These are phyloP conservation scores for Aciculosporium take DNA, from an alignment of 2,329 filamentous ascomycete species.

Conservation along the genomic window DNA sequence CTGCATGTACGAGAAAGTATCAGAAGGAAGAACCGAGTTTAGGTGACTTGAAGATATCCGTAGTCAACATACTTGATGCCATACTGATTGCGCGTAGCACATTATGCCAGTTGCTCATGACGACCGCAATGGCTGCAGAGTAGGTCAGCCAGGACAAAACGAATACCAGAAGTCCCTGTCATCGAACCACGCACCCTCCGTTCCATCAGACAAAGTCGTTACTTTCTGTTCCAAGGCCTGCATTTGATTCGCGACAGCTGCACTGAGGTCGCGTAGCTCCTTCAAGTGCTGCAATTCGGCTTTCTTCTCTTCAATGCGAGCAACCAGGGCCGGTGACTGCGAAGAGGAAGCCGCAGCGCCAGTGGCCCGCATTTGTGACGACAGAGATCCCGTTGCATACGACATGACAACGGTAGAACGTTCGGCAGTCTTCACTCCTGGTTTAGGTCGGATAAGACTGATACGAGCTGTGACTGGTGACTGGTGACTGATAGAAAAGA, in stretches of 20 bases:
- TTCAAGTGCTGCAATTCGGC: conserved; percentile 66
- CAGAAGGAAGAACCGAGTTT: conserved; percentile 5
- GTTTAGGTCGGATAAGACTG: not conserved
- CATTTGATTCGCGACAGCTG: conserved; percentile 68
- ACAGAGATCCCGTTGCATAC: conserved; percentile 40
- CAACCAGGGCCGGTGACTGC: conserved; percentile 55
- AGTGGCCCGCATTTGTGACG: conserved; percentile 54
- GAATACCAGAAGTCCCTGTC: not conserved
- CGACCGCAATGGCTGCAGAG: conserved; percentile 58
- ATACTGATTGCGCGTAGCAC: conserved; percentile 74
- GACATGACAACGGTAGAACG: conserved; percentile 30
- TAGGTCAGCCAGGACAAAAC: conserved; percentile 11
- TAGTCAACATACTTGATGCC: conserved; percentile 53
- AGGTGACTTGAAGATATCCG: not conserved
- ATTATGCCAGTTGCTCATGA: conserved; percentile 78
- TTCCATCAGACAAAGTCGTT: conserved; percentile 63
- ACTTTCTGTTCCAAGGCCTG: conserved; percentile 67
- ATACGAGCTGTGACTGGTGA: not conserved
- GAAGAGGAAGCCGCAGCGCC: conserved; percentile 33
- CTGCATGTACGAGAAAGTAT: conserved; percentile 24
- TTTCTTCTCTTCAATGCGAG: conserved; percentile 75
- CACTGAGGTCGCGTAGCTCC: conserved; percentile 65
- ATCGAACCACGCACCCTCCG: conserved; percentile 47
- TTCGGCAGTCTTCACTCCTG: not conserved
- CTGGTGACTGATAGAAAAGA: not conserved